Conservation (phyloP, 345 rosid genomes). For the Clarkia xantiana region DNA sequence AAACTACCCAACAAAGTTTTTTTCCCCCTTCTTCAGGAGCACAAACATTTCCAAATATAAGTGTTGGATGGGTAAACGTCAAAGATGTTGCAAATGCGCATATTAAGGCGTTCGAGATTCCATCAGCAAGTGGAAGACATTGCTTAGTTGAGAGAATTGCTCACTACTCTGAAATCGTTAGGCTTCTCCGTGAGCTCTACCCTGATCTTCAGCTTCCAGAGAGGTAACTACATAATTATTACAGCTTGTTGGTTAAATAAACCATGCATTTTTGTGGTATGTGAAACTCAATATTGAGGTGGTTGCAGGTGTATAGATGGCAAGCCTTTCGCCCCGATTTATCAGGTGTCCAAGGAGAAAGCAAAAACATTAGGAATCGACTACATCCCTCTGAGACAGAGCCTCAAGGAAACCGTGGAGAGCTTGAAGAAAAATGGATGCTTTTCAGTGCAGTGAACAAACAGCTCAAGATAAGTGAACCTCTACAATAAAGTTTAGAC, state of each 20-base stretch:
- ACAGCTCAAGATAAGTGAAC: too few species aligned
- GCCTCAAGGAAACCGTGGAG: slow-evolving; percentile 79
- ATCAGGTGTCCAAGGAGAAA: slow-evolving; percentile 73
- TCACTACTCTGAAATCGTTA: slow-evolving; percentile 67
- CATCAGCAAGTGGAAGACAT: slow-evolving; percentile 70
- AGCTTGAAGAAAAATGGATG: slow-evolving; percentile 83
- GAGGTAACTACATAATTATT: slow-evolving; percentile 29
- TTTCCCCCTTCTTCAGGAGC: slow-evolving; percentile 52
- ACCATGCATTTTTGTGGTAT: too few species aligned
- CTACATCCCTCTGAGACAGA: slow-evolving; percentile 63
- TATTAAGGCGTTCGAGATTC: slow-evolving; percentile 71
- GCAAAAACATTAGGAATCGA: slow-evolving; percentile 54
- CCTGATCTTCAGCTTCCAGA: slow-evolving; percentile 60
- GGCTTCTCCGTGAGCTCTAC: slow-evolving; percentile 37
- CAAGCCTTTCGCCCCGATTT: slow-evolving; percentile 55
- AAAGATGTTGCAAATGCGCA: slow-evolving; percentile 85
- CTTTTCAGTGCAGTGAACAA: too few species aligned
- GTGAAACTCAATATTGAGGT: too few species aligned
- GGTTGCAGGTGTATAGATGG: slow-evolving; percentile 53
- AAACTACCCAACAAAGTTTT: too few species aligned
- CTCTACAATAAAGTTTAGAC: too few species aligned
- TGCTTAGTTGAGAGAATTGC: slow-evolving; percentile 71
- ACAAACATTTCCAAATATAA: slow-evolving; percentile 48
- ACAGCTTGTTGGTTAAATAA: not conserved
- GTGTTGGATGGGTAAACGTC: slow-evolving; percentile 79